Base-by-base conservation (phyloP, 495 filamentous ascomycete species). In the Thozetella sp. region DNA sequence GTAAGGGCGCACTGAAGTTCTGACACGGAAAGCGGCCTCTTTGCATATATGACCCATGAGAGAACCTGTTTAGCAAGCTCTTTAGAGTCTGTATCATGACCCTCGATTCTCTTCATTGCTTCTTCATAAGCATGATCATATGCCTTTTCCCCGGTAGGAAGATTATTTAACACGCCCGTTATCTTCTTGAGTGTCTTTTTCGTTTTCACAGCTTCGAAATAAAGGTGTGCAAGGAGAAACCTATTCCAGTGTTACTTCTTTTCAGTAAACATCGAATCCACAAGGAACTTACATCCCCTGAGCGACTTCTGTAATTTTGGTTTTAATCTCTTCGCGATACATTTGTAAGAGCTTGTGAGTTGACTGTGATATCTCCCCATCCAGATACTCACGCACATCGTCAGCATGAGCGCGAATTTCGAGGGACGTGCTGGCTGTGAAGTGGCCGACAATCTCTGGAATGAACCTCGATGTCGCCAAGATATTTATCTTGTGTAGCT, bases 91-190 rank as follows among this genome's bases (percentile, higher is more conserved):
- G 52, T 20, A 1, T 53, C 46, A 51, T 81, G 75, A 10, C 63
- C 61, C 19, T 77, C 55, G 22, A 85, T 80, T 57, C 81, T 63
- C 25, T 67, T n/a, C 55, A 83, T 72, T 0, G 73, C 67, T n/a
- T 73, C 63, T 13, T 72, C 63, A 57, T 83, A 85, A 2, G 76
- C 73, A 19, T 65, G 55, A 58, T 64, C 57, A 25, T 75, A 61
- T 27, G 64, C 67, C 22, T 59, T 52, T 22, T 55, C 59, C 6
- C 62, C 63, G 46, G n/a, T n/a, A n/a, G n/a, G n/a, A 53, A 66
- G 17, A 75, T 62, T 15, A 6, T 37, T 37, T 15, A 37, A 15
- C 15, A 15, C 15, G 15, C 6, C 30, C 15, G 6, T 6, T 37
- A 37, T 6, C 30, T 37, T 15, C 6, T 37, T 37, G 6, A 15